Base-by-base conservation (phyloP, 169 alveolate species). In the Eimeria praecox region DNA sequence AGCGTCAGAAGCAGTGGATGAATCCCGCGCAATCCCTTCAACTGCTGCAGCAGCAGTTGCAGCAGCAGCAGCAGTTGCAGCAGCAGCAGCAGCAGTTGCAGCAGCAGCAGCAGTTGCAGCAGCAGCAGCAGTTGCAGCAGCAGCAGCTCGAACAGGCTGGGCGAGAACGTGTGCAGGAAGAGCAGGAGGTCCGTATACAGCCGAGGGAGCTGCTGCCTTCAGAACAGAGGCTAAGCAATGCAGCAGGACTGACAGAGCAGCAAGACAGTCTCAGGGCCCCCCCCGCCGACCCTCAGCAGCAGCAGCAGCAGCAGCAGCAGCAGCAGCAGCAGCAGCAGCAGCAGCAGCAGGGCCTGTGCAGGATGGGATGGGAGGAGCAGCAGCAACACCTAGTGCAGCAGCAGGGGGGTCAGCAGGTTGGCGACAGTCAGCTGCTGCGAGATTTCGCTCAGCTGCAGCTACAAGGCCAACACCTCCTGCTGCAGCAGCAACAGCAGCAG, bases 241-340 rank as follows among this genome's bases (percentile, higher is more conserved):
- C 88, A 78, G 88, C 88, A 78, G 64, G 64, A 40, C 62, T 42
- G 27, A 10, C 80, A n/a, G 30, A 78, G 38, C 88, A 46, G 64
- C 88, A 44, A 22, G 40, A 78, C 38, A 3, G 27, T 42, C 18
- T 40, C 33, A 18, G 3, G 49, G 6, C 30, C 12, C 80, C 10
- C n/a, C 46, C 46, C 80, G 35, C 49, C 12, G 46, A 18, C 30
- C 44, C 14, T 20, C 80, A 69, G 86, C 86, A 35, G 56, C 64
- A 8, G 88, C 88, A 44, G 59, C 88, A 1, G n/a, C n/a, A n/a
- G n/a, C n/a, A n/a, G 49, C 52, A 30, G 83, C 52, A 71, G 49
- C 46, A 71, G 49, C 83, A 22, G 49, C 88, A 77, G 88, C 88
- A 35, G 35, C 35, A 16, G 88, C 88, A 77, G 88, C 88, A 35